Percentiles rank a stretch among this genome's conserved stretches.
Evolutionary conservation across 1,284 basidiomycete genomes (phyloP).

Genomic region (Boletus semigastroideus): DNA sequence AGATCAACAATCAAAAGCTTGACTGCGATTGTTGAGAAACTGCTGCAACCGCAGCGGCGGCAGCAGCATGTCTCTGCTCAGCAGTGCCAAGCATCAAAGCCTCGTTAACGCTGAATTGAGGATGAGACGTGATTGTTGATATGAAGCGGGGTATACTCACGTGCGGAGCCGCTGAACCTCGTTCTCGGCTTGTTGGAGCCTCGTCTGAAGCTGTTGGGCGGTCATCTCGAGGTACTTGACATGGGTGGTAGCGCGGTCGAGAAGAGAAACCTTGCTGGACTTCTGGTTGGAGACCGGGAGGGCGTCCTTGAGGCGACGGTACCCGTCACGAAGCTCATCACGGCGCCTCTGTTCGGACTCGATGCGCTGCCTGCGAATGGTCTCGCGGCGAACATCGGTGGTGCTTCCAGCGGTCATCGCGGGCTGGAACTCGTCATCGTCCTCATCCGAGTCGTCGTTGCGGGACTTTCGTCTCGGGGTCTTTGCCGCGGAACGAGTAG

Average conservation of each 20-base stretch:
- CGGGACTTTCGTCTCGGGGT: constrained; percentile 53
- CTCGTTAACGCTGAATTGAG: constrained; percentile 66
- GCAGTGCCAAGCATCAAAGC: constrained; percentile 80
- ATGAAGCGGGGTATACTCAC: constrained; percentile 31
- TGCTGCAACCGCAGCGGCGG: constrained; percentile 53
- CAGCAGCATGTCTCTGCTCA: constrained; percentile 64
- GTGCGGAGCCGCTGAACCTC: constrained; percentile 74
- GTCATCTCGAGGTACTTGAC: constrained; percentile 79
- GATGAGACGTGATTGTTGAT: constrained; percentile 6
- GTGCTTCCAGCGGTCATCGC: constrained; percentile 38
- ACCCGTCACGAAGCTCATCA: constrained; percentile 85
- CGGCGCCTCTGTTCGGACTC: constrained; percentile 84
- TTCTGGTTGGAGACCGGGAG: constrained; percentile 86
- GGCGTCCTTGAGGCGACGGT: constrained; percentile 80
- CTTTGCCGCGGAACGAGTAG: constrained; percentile 45
- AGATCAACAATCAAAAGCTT: constrained; percentile 47
- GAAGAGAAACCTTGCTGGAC: constrained; percentile 81
- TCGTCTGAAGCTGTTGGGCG: constrained; percentile 66
- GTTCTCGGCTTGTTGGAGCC: constrained; percentile 70
- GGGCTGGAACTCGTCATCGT: constrained; percentile 66
- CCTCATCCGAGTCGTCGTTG: constrained; percentile 62
- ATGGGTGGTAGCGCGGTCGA: constrained; percentile 81
- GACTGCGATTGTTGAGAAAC: constrained; percentile 43
- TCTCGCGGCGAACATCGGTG: constrained; percentile 71
- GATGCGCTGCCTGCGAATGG: constrained; percentile 82